Percentiles rank a stretch among this genome's conserved stretches.
Conservation (phyloP, 1,284 basidiomycete species). For the Mrakiaceae sp. region DNA sequence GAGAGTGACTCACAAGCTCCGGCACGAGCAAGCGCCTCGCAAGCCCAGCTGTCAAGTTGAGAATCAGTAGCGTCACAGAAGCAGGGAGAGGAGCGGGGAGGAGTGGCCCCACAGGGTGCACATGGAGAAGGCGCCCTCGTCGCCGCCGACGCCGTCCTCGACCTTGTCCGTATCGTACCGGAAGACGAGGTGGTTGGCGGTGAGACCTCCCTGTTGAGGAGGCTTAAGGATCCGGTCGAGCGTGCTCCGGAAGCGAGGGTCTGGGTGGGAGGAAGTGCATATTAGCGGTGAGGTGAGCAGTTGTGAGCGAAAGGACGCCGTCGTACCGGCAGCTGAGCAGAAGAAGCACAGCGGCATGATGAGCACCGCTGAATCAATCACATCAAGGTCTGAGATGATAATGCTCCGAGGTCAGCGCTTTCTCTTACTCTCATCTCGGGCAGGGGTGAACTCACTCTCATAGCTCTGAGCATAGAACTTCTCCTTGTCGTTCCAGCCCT, state of each 20-base stretch:
- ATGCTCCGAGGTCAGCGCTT: too few species aligned
- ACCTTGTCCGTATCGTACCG: conserved; percentile 69
- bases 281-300: conserved; percentile 30
- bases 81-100: conserved; percentile 13
- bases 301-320: background rate
- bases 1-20: conserved; percentile 43
- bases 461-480: conserved; percentile 35
- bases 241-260: conserved; percentile 74
- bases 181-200: conserved; percentile 62
- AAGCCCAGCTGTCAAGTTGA: conserved; percentile 42
- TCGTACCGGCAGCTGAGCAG: background rate
- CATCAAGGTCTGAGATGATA: conserved; percentile 25
- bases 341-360: conserved; percentile 16
- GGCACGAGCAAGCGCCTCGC: conserved; percentile 75
- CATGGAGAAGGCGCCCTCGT: conserved; percentile 56
- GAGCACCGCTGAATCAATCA: conserved; percentile 36
- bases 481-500: conserved; percentile 45
- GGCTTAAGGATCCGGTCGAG: conserved; percentile 67
- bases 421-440: too few species aligned
- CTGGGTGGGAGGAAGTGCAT: conserved; percentile 36
- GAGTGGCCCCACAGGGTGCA: conserved; percentile 51
- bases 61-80: conserved; percentile 9
- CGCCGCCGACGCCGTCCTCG: conserved; percentile 83
- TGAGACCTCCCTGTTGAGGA: conserved; percentile 75
- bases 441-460: conserved; percentile 23